Base-by-base conservation (phyloP, 164 flowering plant species). In the Dillenia suffruticosa region DNA sequence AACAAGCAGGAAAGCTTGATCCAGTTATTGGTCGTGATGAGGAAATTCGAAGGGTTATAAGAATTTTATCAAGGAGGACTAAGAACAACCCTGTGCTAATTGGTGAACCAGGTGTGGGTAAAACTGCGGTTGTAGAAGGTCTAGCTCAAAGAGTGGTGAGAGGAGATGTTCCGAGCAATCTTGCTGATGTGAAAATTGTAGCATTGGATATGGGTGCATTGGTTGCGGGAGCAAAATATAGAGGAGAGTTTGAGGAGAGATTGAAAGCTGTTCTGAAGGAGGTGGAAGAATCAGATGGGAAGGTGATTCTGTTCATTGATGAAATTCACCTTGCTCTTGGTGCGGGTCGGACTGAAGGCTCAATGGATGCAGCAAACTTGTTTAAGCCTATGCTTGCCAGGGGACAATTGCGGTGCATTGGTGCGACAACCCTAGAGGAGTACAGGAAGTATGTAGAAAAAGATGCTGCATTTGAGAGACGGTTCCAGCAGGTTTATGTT, bases 41-140 rank as follows among this genome's bases (percentile, higher is more conserved):
- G 50, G 96, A 89, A 74, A 89, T 91, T 19, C 55, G 89, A n/a
- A 74, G 94, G 64, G 94, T 87, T 1, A 44, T 92, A 8, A 67
- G 86, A 64, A 91, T 91, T 17, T 75, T 91, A 0, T 91, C 96
- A 1, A 75, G 94, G 59, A 81, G 92, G 63, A 87, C 89, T 0
- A 89, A 91, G 76, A 89, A 92, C 74, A 91, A 87, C 52, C 96
- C 94, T 0, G 94, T 91, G 8, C 83, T 89, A 8, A 91, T 91
- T 49, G 97, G 96, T 8, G 90, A 91, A 64, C 96, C 94, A 0
- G 96, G 94, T 11, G 94, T 91, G 8, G 97, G 97, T 10, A 91
- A 91, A 67, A 91, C 96, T 1, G 94, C 96, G 0, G 94, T 91
- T 1, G 96, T 89, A 0, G 92, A 91, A 58, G 97, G 97, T 1